A percentile compares a stretch with the other conserved stretches of the same genome.
Conservation (phyloP, 192 early-diverging fungal species). For the Entomortierella parvispora region DNA sequence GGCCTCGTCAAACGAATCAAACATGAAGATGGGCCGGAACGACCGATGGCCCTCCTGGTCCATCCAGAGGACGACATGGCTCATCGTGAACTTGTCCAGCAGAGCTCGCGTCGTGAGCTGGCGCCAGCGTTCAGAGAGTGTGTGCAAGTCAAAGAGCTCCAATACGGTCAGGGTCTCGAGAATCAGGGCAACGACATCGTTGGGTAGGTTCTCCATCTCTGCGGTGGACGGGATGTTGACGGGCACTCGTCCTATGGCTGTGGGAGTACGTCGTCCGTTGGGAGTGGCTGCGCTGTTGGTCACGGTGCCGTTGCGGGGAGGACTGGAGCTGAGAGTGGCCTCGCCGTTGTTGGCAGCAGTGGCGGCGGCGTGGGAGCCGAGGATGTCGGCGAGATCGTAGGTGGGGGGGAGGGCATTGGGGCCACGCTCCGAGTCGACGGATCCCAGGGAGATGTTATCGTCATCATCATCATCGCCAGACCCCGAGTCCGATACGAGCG, state of each 20-base stretch:
- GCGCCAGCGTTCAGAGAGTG: constrained; percentile 48
- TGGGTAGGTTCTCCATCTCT: constrained; percentile 55
- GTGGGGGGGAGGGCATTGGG: constrained; percentile 38
- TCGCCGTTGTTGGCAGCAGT: background rate
- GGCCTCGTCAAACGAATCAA: constrained; percentile 54
- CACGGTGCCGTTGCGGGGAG: constrained; percentile 7
- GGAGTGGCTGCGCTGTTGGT: background rate
- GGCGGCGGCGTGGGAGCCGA: constrained; percentile 31
- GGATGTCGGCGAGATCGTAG: constrained; percentile 42
- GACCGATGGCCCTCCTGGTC: constrained; percentile 56
- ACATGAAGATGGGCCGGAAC: constrained; percentile 52
- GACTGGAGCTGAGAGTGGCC: background rate
- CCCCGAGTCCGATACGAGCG: constrained; percentile 3
- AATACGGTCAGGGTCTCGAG: constrained; percentile 46
- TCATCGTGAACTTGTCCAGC: constrained; percentile 42
- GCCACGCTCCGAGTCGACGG: constrained; percentile 26
- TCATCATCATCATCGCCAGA: constrained; percentile 28
- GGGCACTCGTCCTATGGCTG: constrained; percentile 18
- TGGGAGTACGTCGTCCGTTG: background rate
- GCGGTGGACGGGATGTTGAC: constrained; percentile 33
- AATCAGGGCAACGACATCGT: constrained; percentile 46
- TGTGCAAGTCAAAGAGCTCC: constrained; percentile 45
- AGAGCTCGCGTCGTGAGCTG: constrained; percentile 37
- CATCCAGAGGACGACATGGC: constrained; percentile 51
- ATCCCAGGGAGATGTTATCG: constrained; percentile 45